Evolutionary conservation across 768 basidiomycete species (phyloP).

Genomic region (Nevesoporus exiguus): DNA sequence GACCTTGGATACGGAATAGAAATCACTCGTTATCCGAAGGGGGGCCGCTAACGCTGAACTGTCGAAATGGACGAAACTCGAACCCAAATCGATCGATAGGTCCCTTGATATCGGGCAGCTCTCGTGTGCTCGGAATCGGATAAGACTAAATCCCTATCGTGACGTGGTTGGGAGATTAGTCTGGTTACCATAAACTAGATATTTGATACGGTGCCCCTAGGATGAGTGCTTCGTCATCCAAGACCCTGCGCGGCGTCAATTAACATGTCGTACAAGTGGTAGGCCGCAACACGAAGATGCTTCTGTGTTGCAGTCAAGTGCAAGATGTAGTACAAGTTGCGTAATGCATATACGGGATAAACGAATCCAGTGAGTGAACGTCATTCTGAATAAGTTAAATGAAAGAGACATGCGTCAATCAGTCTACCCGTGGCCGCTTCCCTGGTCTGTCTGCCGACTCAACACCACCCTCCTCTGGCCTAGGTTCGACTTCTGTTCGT

Average conservation of each 20-base stretch:
- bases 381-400: slow-evolving; percentile 20
- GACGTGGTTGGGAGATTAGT: not conserved
- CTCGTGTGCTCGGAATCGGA: not conserved
- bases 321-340: slow-evolving; percentile 8
- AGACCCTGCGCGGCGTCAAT: no score
- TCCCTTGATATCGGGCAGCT: not conserved
- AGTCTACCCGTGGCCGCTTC: slow-evolving; percentile 34
- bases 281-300: not conserved
- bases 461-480: slow-evolving; percentile 15
- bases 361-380: slow-evolving; percentile 7
- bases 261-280: no score
- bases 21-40: not conserved
- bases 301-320: not conserved
- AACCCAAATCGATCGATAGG: no score
- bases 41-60: no score
- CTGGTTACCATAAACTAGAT: not conserved
- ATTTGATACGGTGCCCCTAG: no score
- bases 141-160: not conserved
- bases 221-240: not conserved
- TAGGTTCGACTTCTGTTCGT: slow-evolving; percentile 21
- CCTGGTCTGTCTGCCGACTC: slow-evolving; percentile 26
- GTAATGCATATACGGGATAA: slow-evolving; percentile 9
- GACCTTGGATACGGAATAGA: not conserved
- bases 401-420: slow-evolving; percentile 3
- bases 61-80: no score